Evolutionary conservation across 2,329 filamentous ascomycete genomes (phyloP).

Genomic region (Aspergillus chevalieri): DNA sequence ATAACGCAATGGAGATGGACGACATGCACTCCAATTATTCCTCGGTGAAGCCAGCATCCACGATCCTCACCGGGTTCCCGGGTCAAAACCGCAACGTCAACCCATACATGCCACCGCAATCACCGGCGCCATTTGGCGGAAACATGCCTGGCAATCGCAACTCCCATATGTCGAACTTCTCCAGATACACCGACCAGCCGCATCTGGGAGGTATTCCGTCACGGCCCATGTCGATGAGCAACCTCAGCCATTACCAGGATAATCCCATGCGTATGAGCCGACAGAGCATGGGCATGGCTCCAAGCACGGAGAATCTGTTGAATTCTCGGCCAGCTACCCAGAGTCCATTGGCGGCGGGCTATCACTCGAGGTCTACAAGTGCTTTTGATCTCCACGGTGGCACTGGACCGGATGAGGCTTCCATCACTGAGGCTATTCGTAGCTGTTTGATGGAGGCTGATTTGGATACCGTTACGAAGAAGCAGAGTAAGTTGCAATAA

Average conservation of each 20-base stretch:
- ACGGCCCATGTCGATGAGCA: conserved; percentile 57
- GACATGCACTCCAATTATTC: conserved; percentile 97
- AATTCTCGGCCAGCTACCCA: conserved; percentile 34
- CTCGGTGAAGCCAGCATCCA: conserved; percentile 77
- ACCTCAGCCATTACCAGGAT: conserved; percentile 44
- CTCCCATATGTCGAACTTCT: conserved; percentile 66
- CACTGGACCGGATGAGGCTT: conserved; percentile 65
- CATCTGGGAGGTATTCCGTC: conserved; percentile 34
- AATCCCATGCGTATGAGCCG: conserved; percentile 29
- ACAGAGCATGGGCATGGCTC: conserved; percentile 35
- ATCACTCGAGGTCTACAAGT: conserved; percentile 47
- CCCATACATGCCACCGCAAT: conserved; percentile 76
- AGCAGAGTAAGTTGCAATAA: conserved; percentile 58
- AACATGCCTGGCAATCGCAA: conserved; percentile 48
- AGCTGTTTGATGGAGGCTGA: conserved; percentile 80
- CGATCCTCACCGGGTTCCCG: conserved; percentile 78
- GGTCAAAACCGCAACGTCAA: conserved; percentile 49
- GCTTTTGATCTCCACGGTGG: conserved; percentile 53
- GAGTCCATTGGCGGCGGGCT: conserved; percentile 45
- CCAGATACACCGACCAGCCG: conserved; percentile 59
- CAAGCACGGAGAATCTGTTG: conserved; percentile 41
- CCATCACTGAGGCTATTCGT: conserved; percentile 80
- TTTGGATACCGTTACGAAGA: conserved; percentile 96
- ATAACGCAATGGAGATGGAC: conserved; percentile 83
- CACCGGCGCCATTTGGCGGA: conserved; percentile 64